Evolutionary conservation across 2,329 filamentous ascomycete genomes (phyloP).

Genomic region (Ceratocystis colombiana): DNA sequence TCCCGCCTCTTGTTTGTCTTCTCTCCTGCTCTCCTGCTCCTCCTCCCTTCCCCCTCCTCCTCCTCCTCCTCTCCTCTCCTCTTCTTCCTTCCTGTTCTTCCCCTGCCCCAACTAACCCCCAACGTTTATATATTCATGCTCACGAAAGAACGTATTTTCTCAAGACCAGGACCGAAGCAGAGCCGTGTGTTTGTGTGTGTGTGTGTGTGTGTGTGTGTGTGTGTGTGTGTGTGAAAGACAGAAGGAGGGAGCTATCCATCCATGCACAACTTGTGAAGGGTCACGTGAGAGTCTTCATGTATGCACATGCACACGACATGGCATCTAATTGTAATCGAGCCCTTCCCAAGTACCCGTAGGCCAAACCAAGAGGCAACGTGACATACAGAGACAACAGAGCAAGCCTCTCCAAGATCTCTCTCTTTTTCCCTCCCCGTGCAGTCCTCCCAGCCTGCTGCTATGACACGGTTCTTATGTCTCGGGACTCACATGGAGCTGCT

Average conservation of each 20-base stretch:
- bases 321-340: neutral
- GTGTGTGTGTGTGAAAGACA: no score
- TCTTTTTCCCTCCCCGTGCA: neutral
- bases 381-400: neutral
- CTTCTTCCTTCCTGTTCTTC: neutral
- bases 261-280: no score
- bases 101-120: neutral
- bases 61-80: neutral
- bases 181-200: no score
- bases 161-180: no score
- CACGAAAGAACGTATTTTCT: no score
- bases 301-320: neutral
- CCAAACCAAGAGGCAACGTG: constrained; percentile 2
- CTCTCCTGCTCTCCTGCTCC: neutral
- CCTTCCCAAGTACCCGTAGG: neutral
- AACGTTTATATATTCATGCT: neutral
- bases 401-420: neutral
- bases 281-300: no score
- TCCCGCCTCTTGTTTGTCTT: neutral
- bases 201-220: no score
- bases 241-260: no score
- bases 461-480: constrained; percentile 12
- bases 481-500: neutral
- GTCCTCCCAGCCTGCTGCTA: neutral
- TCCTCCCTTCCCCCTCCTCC: neutral